Evolutionary conservation across 2,329 filamentous ascomycete genomes (phyloP), one percentile per base, ranked within the genome.

Genomic region (Tolypocladium guangdongense): DNA sequence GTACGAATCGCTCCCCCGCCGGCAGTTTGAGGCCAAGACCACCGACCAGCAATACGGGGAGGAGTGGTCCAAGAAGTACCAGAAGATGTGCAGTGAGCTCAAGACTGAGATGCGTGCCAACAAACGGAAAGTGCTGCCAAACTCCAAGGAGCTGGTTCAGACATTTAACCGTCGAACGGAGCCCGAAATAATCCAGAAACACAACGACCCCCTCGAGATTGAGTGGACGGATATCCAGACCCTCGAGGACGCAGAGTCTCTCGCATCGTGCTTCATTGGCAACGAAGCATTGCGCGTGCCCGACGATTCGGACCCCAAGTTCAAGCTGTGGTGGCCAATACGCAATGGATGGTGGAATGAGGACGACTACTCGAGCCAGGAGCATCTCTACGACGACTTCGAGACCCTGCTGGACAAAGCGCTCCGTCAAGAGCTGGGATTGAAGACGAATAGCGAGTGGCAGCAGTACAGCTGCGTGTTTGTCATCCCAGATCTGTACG

Each of bases 401-500:
- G 88, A 93, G 61, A 83, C 86, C 14, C 86, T 97, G 35, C 71
- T 97, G 14, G 90, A 96, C 64, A 86, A 90, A 58, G 88, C 90
- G 1, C 86, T 99, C 62, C 86, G 86, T 58, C 83, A 81, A n/a
- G 90, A 97, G 63, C 77, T 97, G 10, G 88, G 87, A 1, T 69
- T 96, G 43, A 84, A 78, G 32, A 84, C 82, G 58, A 87, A 87
- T 63, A 87, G 86, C 62, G 84, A 92, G 51, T 95, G 91, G 84
- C 80, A 81, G 52, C 88, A 95, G 66, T 97, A 96, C 70, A 93
- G 88, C 63, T 96, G 90, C 62, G 91, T 96, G n/a, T 90, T 97
- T 64, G 85, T 99, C 58, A 95, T 99, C 48, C 93, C 93, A 0
- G 93, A 99, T 67, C 77, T 99, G 11, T 99, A 97, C 71, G 93